These are phyloP conservation scores for Termitomyces sp. DNA, from an alignment of 1,284 basidiomycete genomes.

Conservation along the genomic window DNA sequence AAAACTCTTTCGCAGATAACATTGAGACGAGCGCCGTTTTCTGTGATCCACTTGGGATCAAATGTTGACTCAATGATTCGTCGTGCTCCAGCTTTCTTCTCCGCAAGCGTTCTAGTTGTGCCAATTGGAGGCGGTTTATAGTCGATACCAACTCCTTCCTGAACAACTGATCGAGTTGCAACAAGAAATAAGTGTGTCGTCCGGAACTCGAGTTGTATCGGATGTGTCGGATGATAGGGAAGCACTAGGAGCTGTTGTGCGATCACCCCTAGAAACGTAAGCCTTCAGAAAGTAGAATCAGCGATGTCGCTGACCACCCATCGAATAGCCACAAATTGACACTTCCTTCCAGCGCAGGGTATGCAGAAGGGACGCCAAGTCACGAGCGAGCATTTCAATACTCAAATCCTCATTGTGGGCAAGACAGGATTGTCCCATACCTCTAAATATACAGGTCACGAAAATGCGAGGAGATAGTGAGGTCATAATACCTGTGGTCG, in stretches of 20 bases:
- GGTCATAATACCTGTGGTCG: constrained; percentile 8
- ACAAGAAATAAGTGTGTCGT: constrained; percentile 35
- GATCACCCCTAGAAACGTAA: constrained; percentile 27
- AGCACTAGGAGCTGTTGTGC: constrained; percentile 37
- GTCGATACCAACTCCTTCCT: constrained; percentile 21
- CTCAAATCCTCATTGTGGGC: constrained; percentile 30
- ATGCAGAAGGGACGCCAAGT: constrained; percentile 31
- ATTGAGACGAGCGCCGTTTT: constrained; percentile 23
- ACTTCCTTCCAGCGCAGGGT: constrained; percentile 34
- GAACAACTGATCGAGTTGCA: constrained; percentile 24
- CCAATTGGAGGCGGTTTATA: constrained; percentile 17
- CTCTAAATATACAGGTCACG: constrained; percentile 3
- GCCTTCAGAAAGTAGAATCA: neutral
- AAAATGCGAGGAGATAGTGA: neutral
- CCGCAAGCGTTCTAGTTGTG: constrained; percentile 24
- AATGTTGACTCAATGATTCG: constrained; percentile 26
- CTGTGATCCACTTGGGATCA: constrained; percentile 32
- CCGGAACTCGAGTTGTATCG: constrained; percentile 32
- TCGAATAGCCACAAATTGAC: constrained; percentile 38
- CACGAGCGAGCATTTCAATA: constrained; percentile 36
- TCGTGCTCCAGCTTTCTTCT: constrained; percentile 27
- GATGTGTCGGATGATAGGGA: constrained; percentile 28
- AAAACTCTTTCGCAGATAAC: constrained; percentile 22
- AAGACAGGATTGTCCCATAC: constrained; percentile 30
- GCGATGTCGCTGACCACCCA: constrained; percentile 29